These are phyloP conservation scores for Metschnikowia cerradonensis DNA, from an alignment of 805 yeast species.

Conservation along the genomic window DNA sequence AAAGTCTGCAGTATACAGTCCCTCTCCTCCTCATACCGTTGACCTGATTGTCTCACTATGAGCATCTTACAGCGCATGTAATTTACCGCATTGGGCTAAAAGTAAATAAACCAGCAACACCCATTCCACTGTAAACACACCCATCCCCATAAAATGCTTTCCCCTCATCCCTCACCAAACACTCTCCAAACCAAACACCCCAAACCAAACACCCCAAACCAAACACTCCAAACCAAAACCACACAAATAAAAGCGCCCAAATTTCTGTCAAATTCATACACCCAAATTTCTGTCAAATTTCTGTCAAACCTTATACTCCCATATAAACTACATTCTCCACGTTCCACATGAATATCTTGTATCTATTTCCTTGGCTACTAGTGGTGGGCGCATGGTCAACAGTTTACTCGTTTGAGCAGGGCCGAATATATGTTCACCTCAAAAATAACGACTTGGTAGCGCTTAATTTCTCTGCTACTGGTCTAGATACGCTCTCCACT, in stretches of 20 bases:
- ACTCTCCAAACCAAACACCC: neutral
- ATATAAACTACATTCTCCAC: neutral
- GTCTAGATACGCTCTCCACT: slow-evolving; percentile 18
- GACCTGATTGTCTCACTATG: neutral
- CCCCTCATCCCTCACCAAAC: no score
- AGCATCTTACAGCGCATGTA: slow-evolving; percentile 9
- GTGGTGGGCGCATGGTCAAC: slow-evolving; percentile 27
- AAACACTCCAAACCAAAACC: no score
- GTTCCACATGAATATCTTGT: neutral
- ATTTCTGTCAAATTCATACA: neutral
- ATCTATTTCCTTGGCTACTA: slow-evolving; percentile 1
- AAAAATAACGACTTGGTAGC: slow-evolving; percentile 34
- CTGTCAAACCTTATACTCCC: neutral
- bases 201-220: no score
- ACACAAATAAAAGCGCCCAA: neutral
- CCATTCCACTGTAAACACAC: no score
- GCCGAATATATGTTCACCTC: slow-evolving; percentile 33
- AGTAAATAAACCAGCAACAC: slow-evolving; percentile 10
- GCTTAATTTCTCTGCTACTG: slow-evolving; percentile 34
- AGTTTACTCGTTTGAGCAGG: slow-evolving; percentile 31
- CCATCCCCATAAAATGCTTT: no score
- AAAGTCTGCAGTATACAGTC: no score
- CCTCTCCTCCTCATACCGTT: neutral
- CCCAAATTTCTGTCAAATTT: neutral
- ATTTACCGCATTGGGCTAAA: slow-evolving; percentile 18